Base-by-base conservation (phyloP, 2,329 filamentous ascomycete genomes). In the Saccharata proteae region DNA sequence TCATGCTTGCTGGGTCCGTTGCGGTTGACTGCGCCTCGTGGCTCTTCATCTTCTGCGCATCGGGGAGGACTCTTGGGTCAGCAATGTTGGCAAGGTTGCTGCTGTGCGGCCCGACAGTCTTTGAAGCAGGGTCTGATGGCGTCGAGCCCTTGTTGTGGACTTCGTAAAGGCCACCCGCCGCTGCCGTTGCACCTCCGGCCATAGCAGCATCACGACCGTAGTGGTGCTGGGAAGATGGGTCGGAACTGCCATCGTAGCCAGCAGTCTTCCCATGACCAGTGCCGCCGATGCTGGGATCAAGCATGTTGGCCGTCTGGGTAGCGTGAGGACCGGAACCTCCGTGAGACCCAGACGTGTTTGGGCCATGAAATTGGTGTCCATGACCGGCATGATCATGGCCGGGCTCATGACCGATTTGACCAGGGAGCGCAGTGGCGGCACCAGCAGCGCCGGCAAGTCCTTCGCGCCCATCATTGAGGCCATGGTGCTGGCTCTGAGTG, bases 271-370 rank as follows among this genome's bases (percentile, higher is more conserved):
- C 49, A 18, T 48, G 45, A 5, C 24, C 24, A 26, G 6, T 26
- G 3, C 18, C 18, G 8, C 12, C 7, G 8, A 52, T 39, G 23
- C 51, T 44, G 5, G 58, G 55, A 30, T 57, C 57, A 12, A 55
- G 44, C 19, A 32, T 32, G 34, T 52, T 51, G 1, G 44, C 49
- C 3, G 44, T 48, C 32, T 40, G 47, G 32, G 39, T 55, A 15
- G 32, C 22, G 30, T 55, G 51, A 14, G 50, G 48, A 6, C 51
- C 51, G n/a, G 34, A 26, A 11, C 38, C 40, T 26, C 47, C 41
- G 12, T 38, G 16, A 2, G 38, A 39, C 14, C 32, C 35, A 13
- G 13, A 11, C 9, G 10, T 30, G 6, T 34, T 26, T 6, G 26
- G 26, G 6, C 27, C 27, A 1, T 34, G 16, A 26, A 38, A 45